Evolutionary conservation across 208 protist genomes (phyloP), one percentile per base, ranked within the genome.

Genomic region (Strigomonas culicis): DNA sequence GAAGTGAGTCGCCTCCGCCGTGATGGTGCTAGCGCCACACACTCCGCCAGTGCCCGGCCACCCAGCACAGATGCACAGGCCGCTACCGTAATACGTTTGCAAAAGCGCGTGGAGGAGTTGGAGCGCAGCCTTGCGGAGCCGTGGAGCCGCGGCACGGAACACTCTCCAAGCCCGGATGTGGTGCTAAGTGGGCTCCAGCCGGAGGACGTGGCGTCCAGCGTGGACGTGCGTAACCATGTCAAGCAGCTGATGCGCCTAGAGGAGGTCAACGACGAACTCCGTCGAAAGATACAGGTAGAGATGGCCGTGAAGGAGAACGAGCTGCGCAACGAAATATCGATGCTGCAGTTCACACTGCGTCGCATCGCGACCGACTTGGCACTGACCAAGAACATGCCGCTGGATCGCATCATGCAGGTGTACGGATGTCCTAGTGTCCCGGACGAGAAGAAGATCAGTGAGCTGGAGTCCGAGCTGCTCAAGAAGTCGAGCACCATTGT

Each of bases 401-500:
- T 74, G 24, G 63, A 59, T 1, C 53, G 68, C n/a, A 59, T 85
- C 6, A 63, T 63, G 32, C 67, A 72, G 1, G 13, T 66, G 43
- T 84, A 82, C 56, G 50, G 53, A 4, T 24, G 63, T 28, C 36
- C 53, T 6, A 56, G 32, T 39, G 34, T 51, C 28, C 36, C 24
- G 2, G 66, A 36, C 11, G 19, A 79, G 46, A 43, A 75, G 30
- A 68, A 67, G 10, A 34, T 50, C 15, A 77, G 68, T 15, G 66
- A 75, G 34, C 52, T 84, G 28, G 65, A 68, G 44, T 62, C 39
- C 28, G 68, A 79, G 67, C 43, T 85, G 39, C 66, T 82, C 49
- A 57, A 72, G 56, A 80, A 82, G 66, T 75, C 63, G 46, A 84
- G 83, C 63, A 70, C 81, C 36, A 41, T 96, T 22, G 70, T 92